These are phyloP conservation scores for Candida sp. DNA, from an alignment of 1,139 yeast species.

Conservation along the genomic window DNA sequence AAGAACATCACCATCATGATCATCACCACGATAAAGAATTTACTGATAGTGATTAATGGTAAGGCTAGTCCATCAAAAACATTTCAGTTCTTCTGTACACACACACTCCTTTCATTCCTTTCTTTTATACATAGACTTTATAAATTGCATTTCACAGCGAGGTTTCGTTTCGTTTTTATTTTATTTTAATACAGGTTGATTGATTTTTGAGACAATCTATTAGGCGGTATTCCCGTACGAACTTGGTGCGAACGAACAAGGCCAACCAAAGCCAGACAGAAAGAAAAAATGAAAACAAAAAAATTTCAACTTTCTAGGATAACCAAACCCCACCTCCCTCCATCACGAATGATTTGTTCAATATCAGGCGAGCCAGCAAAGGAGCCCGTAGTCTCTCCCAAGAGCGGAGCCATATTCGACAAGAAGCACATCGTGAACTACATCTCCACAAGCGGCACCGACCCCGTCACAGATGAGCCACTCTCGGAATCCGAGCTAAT, in stretches of 20 bases:
- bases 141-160: not conserved
- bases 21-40: conserved; percentile 24
- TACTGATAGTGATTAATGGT: conserved; percentile 4
- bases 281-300: not conserved
- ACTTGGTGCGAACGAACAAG: no score
- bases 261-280: not conserved
- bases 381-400: conserved; percentile 78
- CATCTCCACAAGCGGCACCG: conserved; percentile 66
- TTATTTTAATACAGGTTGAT: no score
- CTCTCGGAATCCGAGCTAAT: conserved; percentile 64
- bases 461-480: conserved; percentile 76
- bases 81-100: not conserved
- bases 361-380: conserved; percentile 71
- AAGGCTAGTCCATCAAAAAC: not conserved
- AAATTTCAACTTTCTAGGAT: not conserved
- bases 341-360: conserved; percentile 16
- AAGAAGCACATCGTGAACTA: conserved; percentile 62
- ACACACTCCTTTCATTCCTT: no score
- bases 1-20: conserved; percentile 2
- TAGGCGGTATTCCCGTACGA: no score
- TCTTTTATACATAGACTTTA: not conserved
- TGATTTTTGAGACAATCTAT: no score
- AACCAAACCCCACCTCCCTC: not conserved
- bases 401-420: conserved; percentile 77
- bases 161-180: no score